A percentile compares a stretch with the other conserved stretches of the same genome.
These are phyloP conservation scores for Atractiella rhizophila DNA, from an alignment of 768 basidiomycete species.

Conservation along the genomic window DNA sequence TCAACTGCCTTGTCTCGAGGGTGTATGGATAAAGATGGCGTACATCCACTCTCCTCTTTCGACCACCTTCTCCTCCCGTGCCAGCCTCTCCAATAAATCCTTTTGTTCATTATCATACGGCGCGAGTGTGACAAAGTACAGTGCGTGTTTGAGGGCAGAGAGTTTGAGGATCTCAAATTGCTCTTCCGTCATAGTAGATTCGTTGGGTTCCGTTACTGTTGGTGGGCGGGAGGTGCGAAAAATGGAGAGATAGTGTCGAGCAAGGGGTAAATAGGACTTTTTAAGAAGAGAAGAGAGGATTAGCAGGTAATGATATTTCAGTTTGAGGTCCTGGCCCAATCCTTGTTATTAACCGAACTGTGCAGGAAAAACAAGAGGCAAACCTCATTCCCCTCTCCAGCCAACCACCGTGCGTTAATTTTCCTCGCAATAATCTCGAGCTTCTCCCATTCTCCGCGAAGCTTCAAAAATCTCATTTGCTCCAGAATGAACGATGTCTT, in stretches of 20 bases:
- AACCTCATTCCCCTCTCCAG: slow-evolving; percentile 68
- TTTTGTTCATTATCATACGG: slow-evolving; percentile 92
- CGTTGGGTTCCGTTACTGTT: too few species aligned
- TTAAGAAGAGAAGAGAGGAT: slow-evolving; percentile 75
- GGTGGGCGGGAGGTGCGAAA: slow-evolving; percentile 96
- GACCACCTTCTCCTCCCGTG: slow-evolving; percentile 44
- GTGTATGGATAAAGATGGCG: too few species aligned
- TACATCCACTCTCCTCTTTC: slow-evolving; percentile 31
- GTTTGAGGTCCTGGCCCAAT: slow-evolving; percentile 89
- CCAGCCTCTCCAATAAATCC: slow-evolving; percentile 78
- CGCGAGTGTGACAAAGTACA: slow-evolving; percentile 78
- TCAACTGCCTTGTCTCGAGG: too few species aligned
- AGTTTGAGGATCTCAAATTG: too few species aligned
- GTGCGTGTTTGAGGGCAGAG: slow-evolving; percentile 82
- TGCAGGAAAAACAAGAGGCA: too few species aligned
- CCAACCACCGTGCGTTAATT: slow-evolving; percentile 77
- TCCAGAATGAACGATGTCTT: slow-evolving; percentile 96
- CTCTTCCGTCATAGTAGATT: too few species aligned
- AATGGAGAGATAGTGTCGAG: slow-evolving; percentile 83
- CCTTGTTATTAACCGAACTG: too few species aligned
- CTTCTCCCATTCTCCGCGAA: slow-evolving; percentile 57
- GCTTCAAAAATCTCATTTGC: slow-evolving; percentile 74
- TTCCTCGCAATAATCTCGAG: slow-evolving; percentile 75
- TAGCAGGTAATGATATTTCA: slow-evolving; percentile 89
- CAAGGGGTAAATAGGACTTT: slow-evolving; percentile 66